Percentiles rank a stretch among this genome's conserved stretches.
Evolutionary conservation across 2,329 filamentous ascomycete species (phyloP).

Genomic region (Exophiala aquamarina): DNA sequence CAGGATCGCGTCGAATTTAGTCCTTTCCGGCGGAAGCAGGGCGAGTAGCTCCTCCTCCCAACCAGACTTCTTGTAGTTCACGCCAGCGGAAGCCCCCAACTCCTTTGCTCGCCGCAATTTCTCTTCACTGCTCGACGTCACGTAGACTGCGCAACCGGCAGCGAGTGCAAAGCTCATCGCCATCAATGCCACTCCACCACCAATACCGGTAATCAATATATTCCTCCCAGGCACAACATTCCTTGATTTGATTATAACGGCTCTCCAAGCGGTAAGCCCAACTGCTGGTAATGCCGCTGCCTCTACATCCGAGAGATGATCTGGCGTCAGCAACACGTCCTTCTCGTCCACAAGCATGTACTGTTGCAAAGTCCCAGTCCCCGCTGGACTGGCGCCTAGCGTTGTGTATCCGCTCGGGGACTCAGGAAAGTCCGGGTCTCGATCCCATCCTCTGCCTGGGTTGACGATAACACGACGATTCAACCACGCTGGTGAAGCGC

Average conservation of each 20-base stretch:
- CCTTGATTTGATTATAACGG: slow-evolving; percentile 68
- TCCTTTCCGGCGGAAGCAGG: slow-evolving; percentile 60
- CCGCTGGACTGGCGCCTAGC: slow-evolving; percentile 52
- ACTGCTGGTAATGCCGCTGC: slow-evolving; percentile 81
- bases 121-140: slow-evolving; percentile 23
- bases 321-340: slow-evolving; percentile 74
- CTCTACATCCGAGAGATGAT: slow-evolving; percentile 69
- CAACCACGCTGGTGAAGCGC: slow-evolving; percentile 51
- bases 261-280: slow-evolving; percentile 84
- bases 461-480: slow-evolving; percentile 73
- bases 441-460: slow-evolving; percentile 75
- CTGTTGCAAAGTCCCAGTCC: slow-evolving; percentile 77
- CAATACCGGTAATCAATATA: slow-evolving; percentile 84
- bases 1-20: slow-evolving; percentile 76
- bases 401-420: slow-evolving; percentile 57
- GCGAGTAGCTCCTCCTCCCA: slow-evolving; percentile 76
- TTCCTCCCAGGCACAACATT: slow-evolving; percentile 60
- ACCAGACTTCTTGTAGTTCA: neutral
- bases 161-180: slow-evolving; percentile 75
- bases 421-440: slow-evolving; percentile 72
- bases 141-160: slow-evolving; percentile 68
- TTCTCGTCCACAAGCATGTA: slow-evolving; percentile 66
- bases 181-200: slow-evolving; percentile 85
- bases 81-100: slow-evolving; percentile 17
- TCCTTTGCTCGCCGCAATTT: slow-evolving; percentile 18